Conservation (phyloP, 225 moss, liverwort and hornwort genomes). For the Sphagnum contortum region DNA sequence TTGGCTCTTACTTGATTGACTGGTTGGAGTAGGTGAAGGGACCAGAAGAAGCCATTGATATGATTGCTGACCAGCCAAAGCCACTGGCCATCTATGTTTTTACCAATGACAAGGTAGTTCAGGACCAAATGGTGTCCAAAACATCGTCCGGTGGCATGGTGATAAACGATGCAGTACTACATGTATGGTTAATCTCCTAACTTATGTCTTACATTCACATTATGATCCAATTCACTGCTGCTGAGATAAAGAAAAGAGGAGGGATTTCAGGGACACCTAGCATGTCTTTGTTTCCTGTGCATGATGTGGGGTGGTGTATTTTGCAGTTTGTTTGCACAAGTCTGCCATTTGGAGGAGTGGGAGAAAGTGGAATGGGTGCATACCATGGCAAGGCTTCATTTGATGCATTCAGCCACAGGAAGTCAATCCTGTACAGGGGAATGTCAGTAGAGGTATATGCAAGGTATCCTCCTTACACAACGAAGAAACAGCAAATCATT, state of each 20-base stretch:
- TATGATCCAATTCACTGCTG: neutral
- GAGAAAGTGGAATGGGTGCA: constrained; percentile 7
- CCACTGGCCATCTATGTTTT: constrained; percentile 31
- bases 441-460: neutral
- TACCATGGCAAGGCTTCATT: constrained; percentile 4
- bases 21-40: constrained; percentile 15
- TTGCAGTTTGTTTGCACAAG: constrained; percentile 1
- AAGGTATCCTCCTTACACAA: constrained; percentile 5
- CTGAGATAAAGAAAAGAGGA: neutral
- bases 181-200: constrained; percentile 8
- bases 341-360: constrained; percentile 7
- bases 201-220: neutral
- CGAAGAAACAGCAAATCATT: neutral
- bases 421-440: neutral
- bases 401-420: constrained; percentile 6
- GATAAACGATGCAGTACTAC: constrained; percentile 26
- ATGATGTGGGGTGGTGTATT: neutral
- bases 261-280: too few relatives aligned
- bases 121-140: constrained; percentile 18
- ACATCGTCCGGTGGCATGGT: constrained; percentile 35
- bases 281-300: too few relatives aligned
- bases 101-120: constrained; percentile 9
- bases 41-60: constrained; percentile 21
- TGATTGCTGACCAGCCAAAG: constrained; percentile 24
- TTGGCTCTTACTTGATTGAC: too few relatives aligned